These are phyloP conservation scores for Candida ovalis DNA, from an alignment of 805 yeast species.

Conservation along the genomic window DNA sequence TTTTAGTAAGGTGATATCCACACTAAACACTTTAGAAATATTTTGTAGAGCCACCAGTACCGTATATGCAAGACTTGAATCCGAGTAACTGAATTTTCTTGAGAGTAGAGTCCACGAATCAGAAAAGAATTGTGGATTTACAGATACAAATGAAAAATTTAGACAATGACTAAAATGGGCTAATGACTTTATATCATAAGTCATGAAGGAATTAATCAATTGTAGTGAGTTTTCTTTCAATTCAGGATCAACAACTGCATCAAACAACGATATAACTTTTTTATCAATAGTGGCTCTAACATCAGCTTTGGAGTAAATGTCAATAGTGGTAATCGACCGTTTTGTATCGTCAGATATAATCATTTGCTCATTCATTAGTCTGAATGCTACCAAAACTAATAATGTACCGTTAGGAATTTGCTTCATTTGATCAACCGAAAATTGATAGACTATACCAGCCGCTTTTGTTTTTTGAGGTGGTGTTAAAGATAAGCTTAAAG, in stretches of 20 bases:
- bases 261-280: slow-evolving; percentile 33
- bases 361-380: slow-evolving; percentile 20
- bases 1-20: slow-evolving; percentile 24
- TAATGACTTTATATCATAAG: slow-evolving; percentile 23
- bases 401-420: slow-evolving; percentile 22
- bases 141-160: slow-evolving; percentile 11
- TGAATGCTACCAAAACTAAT: slow-evolving; percentile 24
- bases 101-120: slow-evolving; percentile 26
- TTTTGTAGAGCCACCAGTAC: slow-evolving; percentile 17
- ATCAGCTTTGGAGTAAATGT: slow-evolving; percentile 41
- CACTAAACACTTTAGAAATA: slow-evolving; percentile 15
- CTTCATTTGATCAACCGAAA: slow-evolving; percentile 36
- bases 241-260: slow-evolving; percentile 14
- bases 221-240: slow-evolving; percentile 16
- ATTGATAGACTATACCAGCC: slow-evolving; percentile 47
- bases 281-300: slow-evolving; percentile 46
- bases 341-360: slow-evolving; percentile 12
- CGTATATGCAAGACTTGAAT: slow-evolving; percentile 11
- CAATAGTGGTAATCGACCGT: slow-evolving; percentile 31
- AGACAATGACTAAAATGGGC: slow-evolving; percentile 22
- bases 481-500: slow-evolving; percentile 37
- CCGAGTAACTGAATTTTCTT: slow-evolving; percentile 19
- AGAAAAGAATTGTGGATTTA: slow-evolving; percentile 16
- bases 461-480: slow-evolving; percentile 50
- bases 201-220: slow-evolving; percentile 18